These are phyloP conservation scores for Silene latifolia DNA, from an alignment of 148 eudicot species.

Conservation along the genomic window DNA sequence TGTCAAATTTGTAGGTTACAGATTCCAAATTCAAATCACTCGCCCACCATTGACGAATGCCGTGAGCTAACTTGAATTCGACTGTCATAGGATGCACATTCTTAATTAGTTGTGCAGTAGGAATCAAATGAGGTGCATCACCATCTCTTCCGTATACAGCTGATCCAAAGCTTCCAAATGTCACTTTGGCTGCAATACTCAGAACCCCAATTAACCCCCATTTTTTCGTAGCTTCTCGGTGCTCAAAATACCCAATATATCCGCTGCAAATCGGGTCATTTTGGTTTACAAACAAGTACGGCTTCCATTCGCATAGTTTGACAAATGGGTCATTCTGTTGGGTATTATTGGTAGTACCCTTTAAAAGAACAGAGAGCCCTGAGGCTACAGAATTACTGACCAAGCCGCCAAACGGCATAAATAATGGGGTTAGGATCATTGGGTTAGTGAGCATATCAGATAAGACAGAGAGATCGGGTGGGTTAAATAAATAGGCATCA, in stretches of 20 bases:
- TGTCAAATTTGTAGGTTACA: too few species aligned
- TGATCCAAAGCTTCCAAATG: conserved; percentile 15
- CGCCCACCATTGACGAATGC: conserved; percentile 42
- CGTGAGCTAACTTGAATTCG: conserved; percentile 28
- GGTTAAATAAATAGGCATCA: conserved; percentile 72
- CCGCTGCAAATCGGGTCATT: conserved; percentile 30
- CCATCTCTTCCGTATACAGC: conserved; percentile 25
- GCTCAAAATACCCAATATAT: conserved; percentile 39
- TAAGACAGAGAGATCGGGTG: conserved; percentile 57
- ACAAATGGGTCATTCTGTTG: conserved; percentile 30
- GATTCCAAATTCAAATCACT: too few species aligned
- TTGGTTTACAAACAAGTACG: conserved; percentile 35
- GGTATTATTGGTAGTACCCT: conserved; percentile 4
- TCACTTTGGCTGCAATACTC: conserved; percentile 26
- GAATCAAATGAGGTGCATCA: conserved; percentile 30
- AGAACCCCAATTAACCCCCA: conserved; percentile 19
- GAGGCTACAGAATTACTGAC: conserved; percentile 42
- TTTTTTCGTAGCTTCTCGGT: conserved; percentile 26
- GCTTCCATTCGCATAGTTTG: not conserved
- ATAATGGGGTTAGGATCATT: conserved; percentile 25
- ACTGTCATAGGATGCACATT: conserved; percentile 16
- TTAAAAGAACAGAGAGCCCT: conserved; percentile 35
- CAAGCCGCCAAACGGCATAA: conserved; percentile 20
- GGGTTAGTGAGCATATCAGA: conserved; percentile 36
- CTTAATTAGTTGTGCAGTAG: conserved; percentile 24